A percentile compares a stretch with the other conserved stretches of the same genome.
These are phyloP conservation scores for Capsicum chinense DNA, from an alignment of 257 asterid species.

Conservation along the genomic window DNA sequence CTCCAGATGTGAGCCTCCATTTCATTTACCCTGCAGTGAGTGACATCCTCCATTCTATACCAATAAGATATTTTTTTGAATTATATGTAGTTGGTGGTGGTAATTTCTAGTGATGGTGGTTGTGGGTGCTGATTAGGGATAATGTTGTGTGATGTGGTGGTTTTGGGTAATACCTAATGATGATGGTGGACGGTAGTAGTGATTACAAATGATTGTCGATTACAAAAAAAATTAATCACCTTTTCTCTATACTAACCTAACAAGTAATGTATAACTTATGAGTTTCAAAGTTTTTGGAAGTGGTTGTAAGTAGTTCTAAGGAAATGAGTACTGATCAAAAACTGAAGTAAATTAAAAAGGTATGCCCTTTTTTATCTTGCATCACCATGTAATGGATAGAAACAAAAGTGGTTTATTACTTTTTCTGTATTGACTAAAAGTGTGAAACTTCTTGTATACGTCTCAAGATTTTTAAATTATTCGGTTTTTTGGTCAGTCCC, in stretches of 20 bases:
- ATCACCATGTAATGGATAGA: neutral
- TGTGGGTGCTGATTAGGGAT: neutral
- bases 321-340: neutral
- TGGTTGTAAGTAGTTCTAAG: neutral
- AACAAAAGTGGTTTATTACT: neutral
- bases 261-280: neutral
- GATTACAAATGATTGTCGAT: too few relatives aligned
- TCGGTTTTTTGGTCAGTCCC: neutral
- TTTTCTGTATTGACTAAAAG: neutral
- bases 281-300: neutral
- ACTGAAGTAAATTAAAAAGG: neutral
- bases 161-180: neutral
- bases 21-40: too few relatives aligned
- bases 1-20: too few relatives aligned
- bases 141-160: neutral
- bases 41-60: too few relatives aligned
- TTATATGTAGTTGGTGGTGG: neutral
- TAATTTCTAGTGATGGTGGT: too few relatives aligned
- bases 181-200: neutral
- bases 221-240: neutral
- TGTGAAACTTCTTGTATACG: neutral
- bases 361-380: slow-evolving; percentile 12
- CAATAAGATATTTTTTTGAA: too few relatives aligned
- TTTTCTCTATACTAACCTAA: neutral
- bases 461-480: neutral